phyloP scores from a whole-genome alignment of 371 early-diverging fungal genomes.

The Umbelopsis sp. region DNA sequence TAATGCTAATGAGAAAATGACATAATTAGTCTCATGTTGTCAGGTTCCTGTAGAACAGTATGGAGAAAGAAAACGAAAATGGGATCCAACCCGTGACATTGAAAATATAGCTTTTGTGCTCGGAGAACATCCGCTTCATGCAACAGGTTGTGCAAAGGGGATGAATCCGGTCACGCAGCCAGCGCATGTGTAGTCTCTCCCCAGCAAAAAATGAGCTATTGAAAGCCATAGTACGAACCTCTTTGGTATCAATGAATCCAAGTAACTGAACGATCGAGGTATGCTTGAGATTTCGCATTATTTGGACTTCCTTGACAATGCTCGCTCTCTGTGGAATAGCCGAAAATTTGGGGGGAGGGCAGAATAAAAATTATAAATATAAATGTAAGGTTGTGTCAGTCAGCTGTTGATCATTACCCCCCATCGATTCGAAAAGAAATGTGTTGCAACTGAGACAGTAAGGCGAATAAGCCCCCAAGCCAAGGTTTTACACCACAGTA shows the following conservation, averaged over 20 bases:
- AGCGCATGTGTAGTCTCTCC: background rate
- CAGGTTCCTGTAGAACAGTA: background rate
- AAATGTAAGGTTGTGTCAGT: background rate
- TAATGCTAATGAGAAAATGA: slow-evolving; percentile 47
- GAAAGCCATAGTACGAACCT: slow-evolving; percentile 24
- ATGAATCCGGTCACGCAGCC: background rate
- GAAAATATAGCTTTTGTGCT: background rate
- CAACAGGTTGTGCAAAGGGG: background rate
- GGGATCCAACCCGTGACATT: background rate
- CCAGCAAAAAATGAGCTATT: background rate
- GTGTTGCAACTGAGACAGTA: background rate
- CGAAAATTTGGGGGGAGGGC: background rate
- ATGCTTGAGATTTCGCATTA: slow-evolving; percentile 85
- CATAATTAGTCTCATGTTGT: background rate
- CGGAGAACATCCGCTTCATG: slow-evolving; percentile 1
- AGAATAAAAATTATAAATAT: background rate
- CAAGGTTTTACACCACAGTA: no score
- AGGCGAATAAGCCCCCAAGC: no score
- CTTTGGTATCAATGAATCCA: slow-evolving; percentile 62
- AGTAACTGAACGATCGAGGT: slow-evolving; percentile 77
- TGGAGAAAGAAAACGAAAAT: background rate
- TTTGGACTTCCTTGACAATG: slow-evolving; percentile 84
- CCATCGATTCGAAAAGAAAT: background rate
- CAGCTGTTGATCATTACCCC: slow-evolving; percentile 3
- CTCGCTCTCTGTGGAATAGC: slow-evolving; percentile 61